Evolutionary conservation across 306 rosid genomes (phyloP), one percentile per base, ranked within the genome.

Genomic region (Glycine soja): DNA sequence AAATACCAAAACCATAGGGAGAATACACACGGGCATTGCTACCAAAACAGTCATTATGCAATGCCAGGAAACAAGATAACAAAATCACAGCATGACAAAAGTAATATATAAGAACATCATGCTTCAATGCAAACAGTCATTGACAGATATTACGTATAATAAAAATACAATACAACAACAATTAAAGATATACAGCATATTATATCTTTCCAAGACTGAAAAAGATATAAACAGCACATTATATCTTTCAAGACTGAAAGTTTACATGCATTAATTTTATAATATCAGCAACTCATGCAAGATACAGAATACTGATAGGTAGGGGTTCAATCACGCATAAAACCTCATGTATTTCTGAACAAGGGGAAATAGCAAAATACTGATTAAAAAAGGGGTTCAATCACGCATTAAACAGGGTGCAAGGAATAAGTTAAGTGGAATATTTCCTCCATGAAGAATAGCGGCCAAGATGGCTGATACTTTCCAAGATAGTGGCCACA

Each of bases 1-100:
- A 53, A 63, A 74, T 61, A 51, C 42, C 72, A 61, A 75, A 64
- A 70, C 56, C 75, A 61, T 32, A 36, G 36, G 64, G 9, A 46
- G 59, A 72, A 63, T 24, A 24, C 30, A 24, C 8, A 7, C 46
- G 10, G 1, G 3, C 11, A 8, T 43, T 19, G 12, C 57, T 32
- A 14, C 13, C 72, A 30, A 42, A 46, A 78, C 47, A 59, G 48
- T 13, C 13, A 24, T 48, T 46, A 53, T 46, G 63, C 3, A 46
- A 46, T 45, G 16, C 36, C 42, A 53, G 77, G 30, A 53, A 15
- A n/a, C 12, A 72, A 24, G 2, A 24, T 24, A 2, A 24, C 30
- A 19, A 54, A 73, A 51, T 62, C 16, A 62, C 68, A 62, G 64
- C 36, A 18, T 6, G 18, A 32, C 5, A 12, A 62, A 34, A 2